Conservation (phyloP, 2,329 filamentous ascomycete genomes). For the Monosporascus sp. region DNA sequence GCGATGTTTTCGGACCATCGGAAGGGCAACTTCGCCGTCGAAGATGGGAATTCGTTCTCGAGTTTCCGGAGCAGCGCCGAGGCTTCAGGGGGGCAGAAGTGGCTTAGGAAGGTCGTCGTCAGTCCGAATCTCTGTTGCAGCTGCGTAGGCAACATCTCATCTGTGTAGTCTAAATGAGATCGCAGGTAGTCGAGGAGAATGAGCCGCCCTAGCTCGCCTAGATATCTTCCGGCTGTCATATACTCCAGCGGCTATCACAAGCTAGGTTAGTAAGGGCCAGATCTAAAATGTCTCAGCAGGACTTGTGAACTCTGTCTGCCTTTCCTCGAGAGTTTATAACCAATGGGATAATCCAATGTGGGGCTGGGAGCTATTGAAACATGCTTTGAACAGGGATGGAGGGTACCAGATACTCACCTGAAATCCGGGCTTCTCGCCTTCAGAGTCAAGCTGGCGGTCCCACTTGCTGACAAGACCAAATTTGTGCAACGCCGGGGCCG, state of each 20-base stretch:
- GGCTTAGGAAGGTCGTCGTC: slow-evolving; percentile 68
- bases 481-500: slow-evolving; percentile 60
- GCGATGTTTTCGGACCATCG: slow-evolving; percentile 59
- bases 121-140: slow-evolving; percentile 57
- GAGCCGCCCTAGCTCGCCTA: slow-evolving; percentile 70
- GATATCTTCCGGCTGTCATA: slow-evolving; percentile 74
- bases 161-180: slow-evolving; percentile 32
- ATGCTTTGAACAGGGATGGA: too few relatives aligned
- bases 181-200: slow-evolving; percentile 63
- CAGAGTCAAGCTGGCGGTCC: slow-evolving; percentile 62
- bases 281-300: too few relatives aligned
- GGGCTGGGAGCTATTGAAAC: too few relatives aligned
- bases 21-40: slow-evolving; percentile 42
- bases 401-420: slow-evolving; percentile 33
- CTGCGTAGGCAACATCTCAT: slow-evolving; percentile 45
- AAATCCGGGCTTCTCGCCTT: slow-evolving; percentile 67
- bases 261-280: too few relatives aligned
- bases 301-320: too few relatives aligned
- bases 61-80: slow-evolving; percentile 41
- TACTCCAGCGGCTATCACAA: slow-evolving; percentile 61
- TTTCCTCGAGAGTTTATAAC: too few relatives aligned
- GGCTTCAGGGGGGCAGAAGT: slow-evolving; percentile 53
- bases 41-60: slow-evolving; percentile 47
- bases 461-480: slow-evolving; percentile 62
- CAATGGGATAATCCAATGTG: too few relatives aligned